Base-by-base conservation (phyloP, 2,329 filamentous ascomycete genomes). In the Fusarium sp. region DNA sequence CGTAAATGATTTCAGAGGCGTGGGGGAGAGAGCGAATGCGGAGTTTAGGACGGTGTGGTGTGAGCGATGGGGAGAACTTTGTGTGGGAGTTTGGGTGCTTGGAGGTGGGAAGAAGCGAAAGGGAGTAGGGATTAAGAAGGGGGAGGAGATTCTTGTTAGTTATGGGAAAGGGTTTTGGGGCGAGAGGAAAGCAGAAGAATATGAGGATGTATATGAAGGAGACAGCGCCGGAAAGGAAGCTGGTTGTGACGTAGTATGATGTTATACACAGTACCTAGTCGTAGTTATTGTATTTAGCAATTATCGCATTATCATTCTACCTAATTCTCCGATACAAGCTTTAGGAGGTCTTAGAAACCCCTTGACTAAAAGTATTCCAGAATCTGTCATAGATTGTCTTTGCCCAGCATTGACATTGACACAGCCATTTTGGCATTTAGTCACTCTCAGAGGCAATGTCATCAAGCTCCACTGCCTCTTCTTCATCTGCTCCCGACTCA, bases 141-240 rank as follows among this genome's bases (percentile, higher is more conserved):
- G 89, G 3, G 85, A 90, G 66, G 90, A 92, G 82, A 87, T 92
- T 57, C 76, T 91, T 55, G 87, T 92, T 15, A 91, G 88, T 70
- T 91, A 92, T 74, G 90, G 89, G 9, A 91, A 89, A 77, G 90
- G 90, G 1, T 91, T 92, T 70, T 92, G 90, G 89, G 76, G 84
- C 81, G 76, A 78, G 78, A 85, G 79, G 73, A 75, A 44, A 49
- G 42, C 7, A 3, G 72, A 73, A 6, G 72, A 65, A 15, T 65
- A 56, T 18, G 69, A 71, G 7, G 37, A 30, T 27, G 33, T 53
- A 17, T 53, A 59, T 20, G 70, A 70, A 15, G 46, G 18, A 18
- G 49, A 20, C 52, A 32, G 13, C 44, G n/a, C n/a, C n/a, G 30
- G 8, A 40, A 20, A 20, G 26, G 30, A 59, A 30, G 53, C 15